Percentiles rank a stretch among this genome's conserved stretches.
These are phyloP conservation scores for Recurvomyces mirabilis DNA, from an alignment of 495 filamentous ascomycete species.

Conservation along the genomic window DNA sequence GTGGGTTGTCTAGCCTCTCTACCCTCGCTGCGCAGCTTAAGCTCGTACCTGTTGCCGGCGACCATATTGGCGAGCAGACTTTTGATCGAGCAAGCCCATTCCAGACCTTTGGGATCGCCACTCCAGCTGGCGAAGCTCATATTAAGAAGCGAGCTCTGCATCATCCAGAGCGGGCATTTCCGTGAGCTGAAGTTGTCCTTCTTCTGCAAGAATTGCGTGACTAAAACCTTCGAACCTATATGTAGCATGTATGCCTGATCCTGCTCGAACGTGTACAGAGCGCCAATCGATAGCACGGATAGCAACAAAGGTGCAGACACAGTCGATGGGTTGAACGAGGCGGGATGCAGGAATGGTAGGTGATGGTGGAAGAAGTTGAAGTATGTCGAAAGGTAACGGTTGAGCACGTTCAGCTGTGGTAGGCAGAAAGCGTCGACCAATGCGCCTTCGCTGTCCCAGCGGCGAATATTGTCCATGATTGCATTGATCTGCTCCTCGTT, in stretches of 20 bases:
- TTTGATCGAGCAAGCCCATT: conserved; percentile 99
- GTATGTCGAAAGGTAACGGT: conserved; percentile 87
- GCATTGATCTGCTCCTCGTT: conserved; percentile 71
- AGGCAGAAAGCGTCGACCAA: conserved; percentile 83
- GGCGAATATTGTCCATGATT: conserved; percentile 75
- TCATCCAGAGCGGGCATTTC: conserved; percentile 94
- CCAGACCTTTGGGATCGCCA: conserved; percentile 89
- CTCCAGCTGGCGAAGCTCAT: conserved; percentile 99
- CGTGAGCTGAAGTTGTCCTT: conserved; percentile 98
- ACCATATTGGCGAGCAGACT: conserved; percentile 97
- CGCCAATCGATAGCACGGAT: conserved; percentile 88
- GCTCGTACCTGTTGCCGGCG: conserved; percentile 88
- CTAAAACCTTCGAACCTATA: conserved; percentile 90
- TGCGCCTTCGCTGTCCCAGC: conserved; percentile 65
- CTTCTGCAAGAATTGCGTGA: conserved; percentile 93
- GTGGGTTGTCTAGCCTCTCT: conserved; percentile 66
- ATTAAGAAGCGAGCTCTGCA: conserved; percentile 91
- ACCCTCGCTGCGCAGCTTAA: conserved; percentile 81
- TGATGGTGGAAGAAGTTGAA: conserved; percentile 97
- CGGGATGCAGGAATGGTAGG: conserved; percentile 88
- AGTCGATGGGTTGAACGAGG: conserved; percentile 72
- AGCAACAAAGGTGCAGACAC: conserved; percentile 73
- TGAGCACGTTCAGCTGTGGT: conserved; percentile 63
- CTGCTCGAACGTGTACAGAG: conserved; percentile 91
- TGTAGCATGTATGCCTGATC: conserved; percentile 95